A percentile compares a stretch with the other conserved stretches of the same genome.
Evolutionary conservation across 306 rosid genomes (phyloP).

Genomic region (Rubus parviflorus): DNA sequence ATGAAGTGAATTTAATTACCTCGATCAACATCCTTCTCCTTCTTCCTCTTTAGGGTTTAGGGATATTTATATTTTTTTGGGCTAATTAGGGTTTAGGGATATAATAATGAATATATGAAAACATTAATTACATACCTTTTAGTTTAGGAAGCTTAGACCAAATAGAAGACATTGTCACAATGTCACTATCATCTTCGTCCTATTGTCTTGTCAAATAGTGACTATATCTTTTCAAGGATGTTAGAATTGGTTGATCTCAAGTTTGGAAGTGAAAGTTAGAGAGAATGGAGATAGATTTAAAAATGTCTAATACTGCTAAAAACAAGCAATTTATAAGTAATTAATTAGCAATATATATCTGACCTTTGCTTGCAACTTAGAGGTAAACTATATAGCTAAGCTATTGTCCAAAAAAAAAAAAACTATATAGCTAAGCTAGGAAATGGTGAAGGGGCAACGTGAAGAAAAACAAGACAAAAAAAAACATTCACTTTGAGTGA

Average conservation of each 20-base stretch:
- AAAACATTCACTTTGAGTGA: neutral
- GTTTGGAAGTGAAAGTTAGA: constrained; percentile 12
- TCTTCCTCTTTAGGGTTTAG: neutral
- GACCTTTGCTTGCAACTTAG: neutral
- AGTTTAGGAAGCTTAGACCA: neutral
- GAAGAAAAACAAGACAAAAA: no score
- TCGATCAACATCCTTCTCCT: neutral
- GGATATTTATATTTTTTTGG: neutral
- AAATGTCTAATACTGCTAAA: neutral
- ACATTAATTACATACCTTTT: neutral
- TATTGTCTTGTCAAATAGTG: neutral
- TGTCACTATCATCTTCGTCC: neutral
- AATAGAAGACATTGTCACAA: neutral
- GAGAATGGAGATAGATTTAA: neutral
- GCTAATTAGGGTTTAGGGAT: no score
- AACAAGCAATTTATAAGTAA: neutral
- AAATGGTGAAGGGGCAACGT: no score
- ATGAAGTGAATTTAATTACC: neutral
- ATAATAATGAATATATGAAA: no score
- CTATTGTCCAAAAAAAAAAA: no score
- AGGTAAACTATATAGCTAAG: neutral
- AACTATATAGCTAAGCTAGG: no score
- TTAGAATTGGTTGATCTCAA: neutral
- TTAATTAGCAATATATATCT: neutral
- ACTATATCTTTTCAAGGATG: neutral